Base-by-base conservation (phyloP, 495 filamentous ascomycete species). In the Lasiosphaeris hirsuta region DNA sequence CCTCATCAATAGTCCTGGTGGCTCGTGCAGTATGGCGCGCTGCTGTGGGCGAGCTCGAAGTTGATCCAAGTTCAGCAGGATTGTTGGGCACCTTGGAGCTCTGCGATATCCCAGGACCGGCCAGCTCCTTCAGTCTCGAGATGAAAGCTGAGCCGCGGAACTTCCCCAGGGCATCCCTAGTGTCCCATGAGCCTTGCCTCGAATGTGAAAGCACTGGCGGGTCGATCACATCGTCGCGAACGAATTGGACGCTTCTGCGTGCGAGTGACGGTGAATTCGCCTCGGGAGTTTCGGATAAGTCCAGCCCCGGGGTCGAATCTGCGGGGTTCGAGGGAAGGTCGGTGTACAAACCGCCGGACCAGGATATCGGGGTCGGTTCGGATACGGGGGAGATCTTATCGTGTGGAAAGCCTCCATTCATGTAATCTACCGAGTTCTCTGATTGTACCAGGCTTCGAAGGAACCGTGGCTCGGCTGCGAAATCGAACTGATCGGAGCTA, bases 101-200 rank as follows among this genome's bases (percentile, higher is more conserved):
- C 69, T 80, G 72, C 72, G 82, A 52, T 59, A 70, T 71, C 46
- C 78, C 74, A 2, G 79, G 63, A n/a, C 60, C 69, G 11, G 79
- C 72, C 60, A 91, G 72, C 19, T 77, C 77, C 60, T 84, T 89
- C 50, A 92, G 61, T 61, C 83, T 88, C 6, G 80, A 79, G 60
- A 90, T 85, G 47, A 90, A 76, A n/a, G 84, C 83, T 23, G 81
- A 81, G 47, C 81, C 78, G 23, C 78, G 71, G 15, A 85, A 79
- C 63, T 80, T 83, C 14, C 70, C 73, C 13, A 73, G 65, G 15
- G 73, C 71, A 58, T 88, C 86, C 51, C 81, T 80, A 47, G 75
- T 78, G 15, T 81, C 78, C 69, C 81, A 75, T 10, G 86, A 87
- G 15, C 76, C 74, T 8, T 82, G 76, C 54, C 82, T 72, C 37